Conservation (phyloP, 208 protist species). For the Phytomonas francai region DNA sequence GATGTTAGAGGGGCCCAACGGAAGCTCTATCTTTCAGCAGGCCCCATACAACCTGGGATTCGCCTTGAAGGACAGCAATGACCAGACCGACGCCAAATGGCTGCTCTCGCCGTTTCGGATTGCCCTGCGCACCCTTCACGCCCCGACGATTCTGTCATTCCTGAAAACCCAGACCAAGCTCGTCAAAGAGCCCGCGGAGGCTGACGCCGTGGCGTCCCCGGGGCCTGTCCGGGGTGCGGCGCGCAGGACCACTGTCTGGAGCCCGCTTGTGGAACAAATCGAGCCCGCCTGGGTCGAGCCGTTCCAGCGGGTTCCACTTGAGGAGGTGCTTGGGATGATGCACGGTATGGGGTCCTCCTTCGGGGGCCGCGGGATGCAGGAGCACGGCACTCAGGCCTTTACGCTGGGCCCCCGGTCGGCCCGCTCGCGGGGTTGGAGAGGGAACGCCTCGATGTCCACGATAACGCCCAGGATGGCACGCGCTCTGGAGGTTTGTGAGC, state of each 20-base stretch:
- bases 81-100: neutral
- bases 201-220: neutral
- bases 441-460: neutral
- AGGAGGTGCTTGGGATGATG: conserved; percentile 35
- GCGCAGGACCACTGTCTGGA: neutral
- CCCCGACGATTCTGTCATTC: conserved; percentile 13
- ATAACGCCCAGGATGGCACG: conserved; percentile 6
- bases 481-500: conserved; percentile 15
- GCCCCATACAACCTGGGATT: too few relatives aligned
- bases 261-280: conserved; percentile 37
- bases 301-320: conserved; percentile 47
- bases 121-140: conserved; percentile 28
- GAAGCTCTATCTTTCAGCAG: too few relatives aligned
- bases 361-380: too few relatives aligned
- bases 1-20: neutral
- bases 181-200: neutral
- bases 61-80: neutral
- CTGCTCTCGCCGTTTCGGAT: conserved; percentile 34
- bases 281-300: conserved; percentile 44
- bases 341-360: neutral
- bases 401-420: too few relatives aligned
- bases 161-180: conserved; percentile 1
- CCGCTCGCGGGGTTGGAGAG: too few relatives aligned
- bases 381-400: too few relatives aligned
- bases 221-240: neutral